phyloP scores from a whole-genome alignment of 2,329 filamentous ascomycete genomes.

The Exophiala lecanii-corni region DNA sequence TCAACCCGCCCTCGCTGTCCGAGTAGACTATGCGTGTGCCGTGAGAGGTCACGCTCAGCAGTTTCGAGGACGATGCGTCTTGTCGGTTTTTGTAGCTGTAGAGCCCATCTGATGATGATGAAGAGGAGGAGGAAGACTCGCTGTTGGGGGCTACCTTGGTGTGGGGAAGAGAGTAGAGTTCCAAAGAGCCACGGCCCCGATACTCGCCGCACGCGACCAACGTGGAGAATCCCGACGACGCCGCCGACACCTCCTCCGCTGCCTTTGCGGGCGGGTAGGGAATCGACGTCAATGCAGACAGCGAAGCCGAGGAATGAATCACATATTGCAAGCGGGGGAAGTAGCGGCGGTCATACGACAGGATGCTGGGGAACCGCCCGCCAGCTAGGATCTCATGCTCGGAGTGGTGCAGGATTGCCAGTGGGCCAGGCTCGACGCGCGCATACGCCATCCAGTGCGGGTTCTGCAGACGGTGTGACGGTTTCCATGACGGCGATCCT shows the following conservation, averaged over 20 bases:
- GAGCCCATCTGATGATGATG: conserved; percentile 6
- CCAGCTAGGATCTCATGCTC: conserved; percentile 80
- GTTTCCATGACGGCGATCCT: conserved; percentile 11
- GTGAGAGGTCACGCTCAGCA: conserved; percentile 76
- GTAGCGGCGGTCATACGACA: conserved; percentile 82
- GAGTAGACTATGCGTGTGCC: conserved; percentile 77
- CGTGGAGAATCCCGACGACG: conserved; percentile 47
- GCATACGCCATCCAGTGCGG: conserved; percentile 50
- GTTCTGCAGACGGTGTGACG: conserved; percentile 11
- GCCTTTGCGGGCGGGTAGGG: conserved; percentile 59
- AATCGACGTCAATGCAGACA: conserved; percentile 60
- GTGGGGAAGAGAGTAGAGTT: conserved; percentile 64
- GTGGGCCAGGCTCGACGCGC: conserved; percentile 71
- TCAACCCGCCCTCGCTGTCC: conserved; percentile 76
- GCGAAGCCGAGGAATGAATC: conserved; percentile 75
- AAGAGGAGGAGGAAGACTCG: neutral
- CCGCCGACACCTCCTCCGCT: conserved; percentile 20
- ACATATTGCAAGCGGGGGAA: conserved; percentile 74
- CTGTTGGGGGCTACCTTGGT: conserved; percentile 6
- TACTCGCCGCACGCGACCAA: conserved; percentile 84
- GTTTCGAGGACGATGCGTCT: conserved; percentile 72
- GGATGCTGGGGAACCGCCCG: conserved; percentile 80
- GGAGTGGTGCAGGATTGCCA: conserved; percentile 76
- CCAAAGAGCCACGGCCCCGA: conserved; percentile 83
- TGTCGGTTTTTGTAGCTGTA: conserved; percentile 72